Conservation (phyloP, 2,329 filamentous ascomycete species). For the Penicillium sp. region DNA sequence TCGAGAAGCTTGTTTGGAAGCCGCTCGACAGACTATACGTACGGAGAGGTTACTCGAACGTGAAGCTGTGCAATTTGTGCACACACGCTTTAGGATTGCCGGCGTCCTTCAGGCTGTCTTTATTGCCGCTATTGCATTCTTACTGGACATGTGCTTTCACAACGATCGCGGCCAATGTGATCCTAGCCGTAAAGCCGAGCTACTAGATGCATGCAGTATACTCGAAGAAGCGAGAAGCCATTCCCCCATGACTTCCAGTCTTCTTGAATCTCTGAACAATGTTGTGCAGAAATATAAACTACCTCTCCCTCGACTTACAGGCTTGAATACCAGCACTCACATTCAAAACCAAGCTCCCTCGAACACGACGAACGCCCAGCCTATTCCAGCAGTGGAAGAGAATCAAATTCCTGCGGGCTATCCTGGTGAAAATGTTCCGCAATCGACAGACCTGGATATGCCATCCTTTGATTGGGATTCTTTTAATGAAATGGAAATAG, state of each 20-base stretch:
- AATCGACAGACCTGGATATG: constrained; percentile 12
- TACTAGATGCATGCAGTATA: constrained; percentile 29
- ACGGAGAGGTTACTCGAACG: constrained; percentile 20
- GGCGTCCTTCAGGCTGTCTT: constrained; percentile 33
- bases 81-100: constrained; percentile 24
- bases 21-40: constrained; percentile 30
- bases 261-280: constrained; percentile 30
- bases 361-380: not conserved
- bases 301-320: constrained; percentile 6
- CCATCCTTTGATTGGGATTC: constrained; percentile 20
- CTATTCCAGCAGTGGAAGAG: not conserved
- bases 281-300: constrained; percentile 24
- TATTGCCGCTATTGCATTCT: constrained; percentile 35
- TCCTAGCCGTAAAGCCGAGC: constrained; percentile 25
- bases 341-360: not conserved
- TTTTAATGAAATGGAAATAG: constrained; percentile 19
- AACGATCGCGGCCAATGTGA: constrained; percentile 23
- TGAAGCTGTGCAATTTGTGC: constrained; percentile 19
- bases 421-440: not conserved
- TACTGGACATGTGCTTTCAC: constrained; percentile 37
- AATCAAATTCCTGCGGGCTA: not conserved
- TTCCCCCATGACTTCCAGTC: constrained; percentile 24
- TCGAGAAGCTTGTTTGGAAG: constrained; percentile 31
- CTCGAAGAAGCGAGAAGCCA: constrained; percentile 30
- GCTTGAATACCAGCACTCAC: not conserved